Evolutionary conservation across 768 basidiomycete genomes (phyloP).

Genomic region (Boletus coccyginus): DNA sequence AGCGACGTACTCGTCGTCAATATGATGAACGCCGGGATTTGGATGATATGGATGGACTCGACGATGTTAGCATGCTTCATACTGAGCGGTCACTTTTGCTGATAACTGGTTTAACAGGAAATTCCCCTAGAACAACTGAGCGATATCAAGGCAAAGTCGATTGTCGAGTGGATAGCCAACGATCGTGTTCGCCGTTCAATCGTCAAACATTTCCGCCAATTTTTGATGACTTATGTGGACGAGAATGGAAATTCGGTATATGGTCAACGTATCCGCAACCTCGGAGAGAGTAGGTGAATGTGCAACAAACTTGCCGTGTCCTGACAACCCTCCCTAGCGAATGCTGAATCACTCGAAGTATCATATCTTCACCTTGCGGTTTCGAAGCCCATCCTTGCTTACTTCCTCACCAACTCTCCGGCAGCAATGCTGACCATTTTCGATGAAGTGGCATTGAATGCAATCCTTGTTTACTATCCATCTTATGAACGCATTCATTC

Average conservation of each 20-base stretch:
- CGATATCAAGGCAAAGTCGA: constrained; percentile 96
- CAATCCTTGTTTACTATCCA: constrained; percentile 94
- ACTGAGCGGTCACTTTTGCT: constrained; percentile 5
- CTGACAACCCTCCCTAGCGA: constrained; percentile 51
- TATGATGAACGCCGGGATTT: constrained; percentile 91
- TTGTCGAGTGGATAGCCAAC: constrained; percentile 96
- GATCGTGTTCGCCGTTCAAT: constrained; percentile 90
- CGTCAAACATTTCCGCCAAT: constrained; percentile 88
- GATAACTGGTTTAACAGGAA: constrained; percentile 52
- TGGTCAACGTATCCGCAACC: constrained; percentile 86
- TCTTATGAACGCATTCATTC: constrained; percentile 96
- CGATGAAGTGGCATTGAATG: constrained; percentile 91
- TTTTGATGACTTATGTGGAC: constrained; percentile 94
- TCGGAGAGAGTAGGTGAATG: constrained; percentile 81
- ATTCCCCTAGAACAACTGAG: constrained; percentile 93
- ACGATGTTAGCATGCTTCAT: constrained; percentile 58
- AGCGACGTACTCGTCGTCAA: constrained; percentile 78
- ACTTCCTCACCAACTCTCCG: constrained; percentile 95
- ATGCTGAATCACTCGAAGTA: constrained; percentile 96
- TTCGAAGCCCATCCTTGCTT: constrained; percentile 93
- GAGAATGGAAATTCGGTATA: constrained; percentile 91
- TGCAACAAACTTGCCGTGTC: constrained; percentile 1
- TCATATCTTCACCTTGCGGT: constrained; percentile 93
- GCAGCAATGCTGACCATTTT: constrained; percentile 91
- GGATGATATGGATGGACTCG: constrained; percentile 88